Base-by-base conservation (phyloP, 257 asterid genomes). In the Solanum peruvianum region DNA sequence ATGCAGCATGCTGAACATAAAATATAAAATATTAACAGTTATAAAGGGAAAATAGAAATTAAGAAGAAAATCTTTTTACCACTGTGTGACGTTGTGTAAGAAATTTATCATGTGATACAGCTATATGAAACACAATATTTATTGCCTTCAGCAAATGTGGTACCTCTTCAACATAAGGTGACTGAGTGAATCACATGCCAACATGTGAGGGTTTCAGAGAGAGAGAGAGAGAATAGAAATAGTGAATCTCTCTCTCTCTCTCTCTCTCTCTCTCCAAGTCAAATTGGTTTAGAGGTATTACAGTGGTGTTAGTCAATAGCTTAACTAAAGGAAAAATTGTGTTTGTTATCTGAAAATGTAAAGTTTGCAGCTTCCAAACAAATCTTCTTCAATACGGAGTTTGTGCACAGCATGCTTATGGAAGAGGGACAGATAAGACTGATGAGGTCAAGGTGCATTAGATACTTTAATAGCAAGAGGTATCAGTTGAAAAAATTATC, bases 1-100 rank as follows among this genome's bases (percentile, higher is more conserved):
- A 97, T 75, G 96, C 85, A 75, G 27, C 87, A 90, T 86, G 92
- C 99, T 97, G 97, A 87, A 91, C 88, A 88, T 27, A 87, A 71
- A 82, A 84, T n/a, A 86, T 45, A 87, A 29, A 45, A 77, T 83
- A 62, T 41, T 62, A 29, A 56, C 85, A 33, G 62, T 87, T 49
- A 84, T 49, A 31, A 29, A 49, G 60, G 37, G 66, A 45, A 86
- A 85, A 84, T 62, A 69, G 18, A 60, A 87, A 52, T 20, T 12
- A 47, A 49, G 2, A n/a, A 84, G 10, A 18, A 69, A 86, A 25
- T 41, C 37, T 76, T 12, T 76, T n/a, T n/a, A 76, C 83, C 58
- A 76, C 37, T 44, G 83, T 42, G 14, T n/a, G 37, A 69, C 45
- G 44, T 47, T 62, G 37, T 16, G 37, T 45, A 87, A 85, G 62